A percentile compares a stretch with the other conserved stretches of the same genome.
Conservation (phyloP, 495 filamentous ascomycete genomes). For the Haplographium delicatum region DNA sequence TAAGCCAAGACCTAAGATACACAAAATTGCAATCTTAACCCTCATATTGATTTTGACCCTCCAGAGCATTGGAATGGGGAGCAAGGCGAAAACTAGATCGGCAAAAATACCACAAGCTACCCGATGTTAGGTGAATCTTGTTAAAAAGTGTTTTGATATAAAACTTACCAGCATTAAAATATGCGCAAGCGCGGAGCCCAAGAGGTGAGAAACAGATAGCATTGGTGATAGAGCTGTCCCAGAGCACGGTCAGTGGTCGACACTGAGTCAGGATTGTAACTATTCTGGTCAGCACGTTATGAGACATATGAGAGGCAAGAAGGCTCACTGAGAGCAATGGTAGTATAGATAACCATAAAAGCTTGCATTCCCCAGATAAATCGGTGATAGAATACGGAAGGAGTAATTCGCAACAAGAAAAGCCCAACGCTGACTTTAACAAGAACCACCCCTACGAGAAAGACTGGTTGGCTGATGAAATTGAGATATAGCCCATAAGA, state of each 20-base stretch:
- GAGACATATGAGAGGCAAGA: not conserved
- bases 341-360: conserved; percentile 38
- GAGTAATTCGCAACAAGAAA: conserved; percentile 39
- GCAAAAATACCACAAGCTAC: conserved; percentile 9
- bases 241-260: conserved; percentile 11
- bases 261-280: conserved; percentile 25
- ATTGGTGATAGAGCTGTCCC: conserved; percentile 1
- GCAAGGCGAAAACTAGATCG: conserved; percentile 38
- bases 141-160: not conserved
- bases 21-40: conserved; percentile 36
- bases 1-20: conserved; percentile 38
- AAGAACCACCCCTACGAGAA: conserved; percentile 35
- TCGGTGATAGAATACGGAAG: conserved; percentile 30
- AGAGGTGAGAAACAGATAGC: conserved; percentile 29
- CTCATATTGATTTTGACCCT: conserved; percentile 38
- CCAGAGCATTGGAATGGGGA: conserved; percentile 41
- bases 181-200: conserved; percentile 29
- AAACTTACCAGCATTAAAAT: conserved; percentile 11
- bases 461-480: conserved; percentile 38
- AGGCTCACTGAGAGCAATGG: conserved; percentile 20
- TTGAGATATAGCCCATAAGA: conserved; percentile 33
- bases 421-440: conserved; percentile 44
- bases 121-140: not conserved
- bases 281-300: not conserved
- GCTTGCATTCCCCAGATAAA: conserved; percentile 29